Evolutionary conservation across 2,329 filamentous ascomycete species (phyloP).

Genomic region (Diaporthe australafricana): DNA sequence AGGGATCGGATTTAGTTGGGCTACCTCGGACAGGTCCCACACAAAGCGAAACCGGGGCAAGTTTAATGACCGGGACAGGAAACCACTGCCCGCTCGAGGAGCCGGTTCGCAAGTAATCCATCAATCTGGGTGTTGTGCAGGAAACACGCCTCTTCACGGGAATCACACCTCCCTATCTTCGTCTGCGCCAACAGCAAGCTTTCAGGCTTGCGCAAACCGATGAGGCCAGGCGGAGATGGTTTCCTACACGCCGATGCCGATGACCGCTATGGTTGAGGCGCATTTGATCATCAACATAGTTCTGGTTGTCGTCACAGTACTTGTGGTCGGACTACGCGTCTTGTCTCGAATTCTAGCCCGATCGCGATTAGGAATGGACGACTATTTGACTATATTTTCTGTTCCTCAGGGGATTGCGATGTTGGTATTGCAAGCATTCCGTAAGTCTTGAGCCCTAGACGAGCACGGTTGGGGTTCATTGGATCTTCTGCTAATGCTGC

Average conservation of each 20-base stretch:
- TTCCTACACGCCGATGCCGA: conserved; percentile 38
- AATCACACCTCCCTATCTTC: not conserved
- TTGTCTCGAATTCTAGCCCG: conserved; percentile 43
- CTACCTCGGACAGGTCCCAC: conserved; percentile 10
- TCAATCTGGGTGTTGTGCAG: conserved; percentile 1
- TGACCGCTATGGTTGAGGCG: conserved; percentile 40
- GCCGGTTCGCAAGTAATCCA: conserved; percentile 9
- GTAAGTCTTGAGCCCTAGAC: conserved; percentile 40
- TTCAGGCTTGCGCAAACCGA: conserved; percentile 3
- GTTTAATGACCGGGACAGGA: conserved; percentile 15
- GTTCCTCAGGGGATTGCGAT: conserved; percentile 45
- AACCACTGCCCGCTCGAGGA: not conserved
- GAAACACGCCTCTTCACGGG: not conserved
- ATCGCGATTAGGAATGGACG: conserved; percentile 50
- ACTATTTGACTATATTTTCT: conserved; percentile 44
- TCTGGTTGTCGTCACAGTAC: conserved; percentile 40
- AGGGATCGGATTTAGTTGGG: not conserved
- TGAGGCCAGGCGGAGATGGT: conserved; percentile 27
- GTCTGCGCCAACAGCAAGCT: not conserved
- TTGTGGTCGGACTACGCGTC: conserved; percentile 44
- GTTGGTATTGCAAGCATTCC: conserved; percentile 46
- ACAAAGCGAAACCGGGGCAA: conserved; percentile 15
- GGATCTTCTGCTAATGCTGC: not conserved
- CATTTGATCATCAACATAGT: conserved; percentile 45
- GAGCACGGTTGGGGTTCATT: not conserved